Percentiles rank a stretch among this genome's conserved stretches.
Evolutionary conservation across 1,139 yeast genomes (phyloP).

Genomic region (Kazachstania sp.): DNA sequence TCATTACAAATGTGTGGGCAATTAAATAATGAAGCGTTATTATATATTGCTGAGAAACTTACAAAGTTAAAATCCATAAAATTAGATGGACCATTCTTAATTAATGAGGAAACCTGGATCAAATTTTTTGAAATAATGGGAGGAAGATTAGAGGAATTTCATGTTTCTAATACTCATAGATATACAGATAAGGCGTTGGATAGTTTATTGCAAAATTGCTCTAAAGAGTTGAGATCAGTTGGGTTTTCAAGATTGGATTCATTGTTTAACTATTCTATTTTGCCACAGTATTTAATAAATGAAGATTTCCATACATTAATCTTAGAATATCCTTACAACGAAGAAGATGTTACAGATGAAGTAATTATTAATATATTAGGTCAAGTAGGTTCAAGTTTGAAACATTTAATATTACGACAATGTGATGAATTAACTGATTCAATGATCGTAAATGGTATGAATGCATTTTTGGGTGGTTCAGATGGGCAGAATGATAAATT

Average conservation of each 20-base stretch:
- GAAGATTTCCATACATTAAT: conserved; percentile 46
- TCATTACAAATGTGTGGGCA: conserved; percentile 91
- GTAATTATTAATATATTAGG: conserved; percentile 54
- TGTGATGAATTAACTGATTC: conserved; percentile 64
- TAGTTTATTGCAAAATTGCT: conserved; percentile 55
- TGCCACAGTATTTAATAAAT: conserved; percentile 54
- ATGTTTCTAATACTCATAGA: conserved; percentile 74
- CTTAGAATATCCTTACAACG: conserved; percentile 57
- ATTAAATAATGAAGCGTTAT: conserved; percentile 65
- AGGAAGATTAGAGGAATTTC: conserved; percentile 43
- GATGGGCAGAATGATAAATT: conserved; percentile 9
- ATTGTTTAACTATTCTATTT: conserved; percentile 48
- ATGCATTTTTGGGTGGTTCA: conserved; percentile 34
- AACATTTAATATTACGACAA: conserved; percentile 56
- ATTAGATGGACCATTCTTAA: conserved; percentile 82
- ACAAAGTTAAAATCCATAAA: conserved; percentile 43
- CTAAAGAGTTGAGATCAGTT: conserved; percentile 41
- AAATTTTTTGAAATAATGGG: conserved; percentile 51
- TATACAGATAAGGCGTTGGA: conserved; percentile 61
- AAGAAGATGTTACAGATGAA: conserved; percentile 66
- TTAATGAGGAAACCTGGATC: conserved; percentile 70
- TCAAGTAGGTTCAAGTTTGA: conserved; percentile 53
- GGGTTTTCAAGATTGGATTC: conserved; percentile 67
- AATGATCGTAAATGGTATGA: conserved; percentile 50
- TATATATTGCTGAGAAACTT: conserved; percentile 54